These are phyloP conservation scores for Suhomyces atakaporum DNA, from an alignment of 1,139 yeast genomes.

Conservation along the genomic window DNA sequence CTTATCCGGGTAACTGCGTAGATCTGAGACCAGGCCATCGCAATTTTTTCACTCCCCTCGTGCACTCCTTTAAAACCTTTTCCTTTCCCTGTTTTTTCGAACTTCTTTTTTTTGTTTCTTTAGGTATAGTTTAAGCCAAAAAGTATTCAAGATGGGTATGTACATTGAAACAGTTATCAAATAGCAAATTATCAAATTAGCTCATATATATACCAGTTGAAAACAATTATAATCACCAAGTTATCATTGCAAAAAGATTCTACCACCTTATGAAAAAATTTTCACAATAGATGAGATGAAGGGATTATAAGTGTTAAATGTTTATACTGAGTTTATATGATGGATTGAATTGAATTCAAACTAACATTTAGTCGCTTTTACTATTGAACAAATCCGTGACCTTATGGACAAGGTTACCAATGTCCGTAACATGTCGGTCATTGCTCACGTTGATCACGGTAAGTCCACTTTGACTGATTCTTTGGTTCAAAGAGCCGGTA, in stretches of 20 bases:
- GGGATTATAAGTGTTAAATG: too few relatives aligned
- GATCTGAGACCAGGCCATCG: slow-evolving; percentile 13
- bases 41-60: slow-evolving; percentile 22
- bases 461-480: slow-evolving; percentile 99
- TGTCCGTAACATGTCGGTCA: slow-evolving; percentile 99
- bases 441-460: slow-evolving; percentile 99
- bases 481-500: slow-evolving; percentile 98
- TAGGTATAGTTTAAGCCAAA: slow-evolving; percentile 23
- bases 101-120: slow-evolving; percentile 16
- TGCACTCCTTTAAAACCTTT: slow-evolving; percentile 22
- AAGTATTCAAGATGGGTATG: slow-evolving; percentile 44
- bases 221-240: too few relatives aligned
- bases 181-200: too few relatives aligned
- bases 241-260: not conserved
- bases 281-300: not conserved
- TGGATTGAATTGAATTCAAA: too few relatives aligned
- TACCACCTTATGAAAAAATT: not conserved
- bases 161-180: too few relatives aligned
- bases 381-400: slow-evolving; percentile 94
- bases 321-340: too few relatives aligned
- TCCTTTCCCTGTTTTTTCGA: slow-evolving; percentile 21
- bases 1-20: slow-evolving; percentile 17
- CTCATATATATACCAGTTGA: too few relatives aligned
- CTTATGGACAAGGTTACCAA: slow-evolving; percentile 99
- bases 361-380: slow-evolving; percentile 60